Percentiles rank a stretch among this genome's conserved stretches.
These are phyloP conservation scores for Podospora tetraspora DNA, from an alignment of 495 filamentous ascomycete genomes.

Conservation along the genomic window DNA sequence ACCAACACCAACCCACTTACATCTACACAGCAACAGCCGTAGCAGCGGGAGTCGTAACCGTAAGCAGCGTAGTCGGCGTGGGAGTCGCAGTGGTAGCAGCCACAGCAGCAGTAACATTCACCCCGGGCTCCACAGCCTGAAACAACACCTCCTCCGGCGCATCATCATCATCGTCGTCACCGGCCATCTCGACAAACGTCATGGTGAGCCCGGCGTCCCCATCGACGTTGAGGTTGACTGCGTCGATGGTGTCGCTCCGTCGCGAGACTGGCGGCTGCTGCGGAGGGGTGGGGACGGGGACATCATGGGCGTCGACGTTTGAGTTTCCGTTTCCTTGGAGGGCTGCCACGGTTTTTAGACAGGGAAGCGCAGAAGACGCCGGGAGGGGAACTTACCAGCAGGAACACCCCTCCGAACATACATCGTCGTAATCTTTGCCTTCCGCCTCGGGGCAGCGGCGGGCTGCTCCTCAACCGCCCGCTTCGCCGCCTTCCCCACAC, in stretches of 20 bases:
- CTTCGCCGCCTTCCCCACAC: constrained; percentile 20
- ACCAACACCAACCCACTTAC: not conserved
- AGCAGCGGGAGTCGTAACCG: not conserved
- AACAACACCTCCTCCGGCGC: not conserved
- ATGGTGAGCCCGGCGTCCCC: constrained; percentile 44
- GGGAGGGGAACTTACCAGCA: constrained; percentile 41
- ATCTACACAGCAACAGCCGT: not conserved
- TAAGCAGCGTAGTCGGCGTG: not conserved
- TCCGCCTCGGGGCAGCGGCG: constrained; percentile 28
- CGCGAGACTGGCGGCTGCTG: constrained; percentile 20
- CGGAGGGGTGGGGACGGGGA: constrained; percentile 21
- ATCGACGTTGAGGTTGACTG: constrained; percentile 47
- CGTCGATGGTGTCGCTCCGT: constrained; percentile 36
- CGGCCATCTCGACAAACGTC: constrained; percentile 45
- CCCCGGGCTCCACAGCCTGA: not conserved
- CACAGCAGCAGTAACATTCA: not conserved
- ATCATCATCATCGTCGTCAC: constrained; percentile 31
- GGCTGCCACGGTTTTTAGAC: constrained; percentile 16
- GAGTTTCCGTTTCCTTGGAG: constrained; percentile 33
- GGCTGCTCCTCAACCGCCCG: constrained; percentile 23
- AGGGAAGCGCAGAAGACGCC: constrained; percentile 14
- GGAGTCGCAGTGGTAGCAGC: not conserved
- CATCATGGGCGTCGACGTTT: constrained; percentile 27
- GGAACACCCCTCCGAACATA: constrained; percentile 44
- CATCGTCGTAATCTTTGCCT: constrained; percentile 47